Evolutionary conservation across 2,329 filamentous ascomycete genomes (phyloP), one percentile per base, ranked within the genome.

Genomic region (Fusarium sp.): DNA sequence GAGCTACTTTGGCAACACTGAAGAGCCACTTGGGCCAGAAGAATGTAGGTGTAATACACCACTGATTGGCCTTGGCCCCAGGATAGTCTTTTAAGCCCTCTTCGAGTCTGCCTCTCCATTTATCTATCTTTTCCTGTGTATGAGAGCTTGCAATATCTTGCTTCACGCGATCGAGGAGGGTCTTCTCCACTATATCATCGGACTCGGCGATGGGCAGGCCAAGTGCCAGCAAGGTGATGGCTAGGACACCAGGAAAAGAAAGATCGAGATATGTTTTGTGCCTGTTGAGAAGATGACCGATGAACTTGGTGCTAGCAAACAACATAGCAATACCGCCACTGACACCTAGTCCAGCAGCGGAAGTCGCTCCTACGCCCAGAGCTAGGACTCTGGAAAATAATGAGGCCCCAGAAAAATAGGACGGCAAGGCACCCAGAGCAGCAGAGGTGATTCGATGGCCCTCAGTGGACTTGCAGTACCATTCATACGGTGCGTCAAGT

Each of bases 1-100:
- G 36, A 0, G 42, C 38, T 4, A 66, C 49, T 18, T 24, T 24
- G 7, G 49, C 44, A 17, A 66, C 49, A 7, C 24, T 44, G 18
- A 66, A 58, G 1, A 66, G 44, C 64, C 61, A 66, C 7, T 48
- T 39, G 0, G 61, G 20, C 64, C 61, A 66, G 31, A 66, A 66
- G 2, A 42, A 20, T 12, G 63, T 36, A 3, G 64, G 64, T 4
- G n/a, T 48, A 2, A 58, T 66, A 1, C 12, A 38, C 20, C 44
- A 38, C 1, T 33, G 48, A 0, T 47, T 65, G 0, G 38, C 13
- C 14, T 20, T 65, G 2, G 20, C 63, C 0, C 28, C 28, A 5
- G 35, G 60, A n/a, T 56, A 36, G 0, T 48, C 22, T 28, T n/a
- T 28, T 8, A 66, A 38, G 2, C 64, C 61, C 5, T 56, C 33